Percentiles rank a stretch among this genome's conserved stretches.
These are phyloP conservation scores for Durio zibethinus DNA, from an alignment of 345 rosid species.

Conservation along the genomic window DNA sequence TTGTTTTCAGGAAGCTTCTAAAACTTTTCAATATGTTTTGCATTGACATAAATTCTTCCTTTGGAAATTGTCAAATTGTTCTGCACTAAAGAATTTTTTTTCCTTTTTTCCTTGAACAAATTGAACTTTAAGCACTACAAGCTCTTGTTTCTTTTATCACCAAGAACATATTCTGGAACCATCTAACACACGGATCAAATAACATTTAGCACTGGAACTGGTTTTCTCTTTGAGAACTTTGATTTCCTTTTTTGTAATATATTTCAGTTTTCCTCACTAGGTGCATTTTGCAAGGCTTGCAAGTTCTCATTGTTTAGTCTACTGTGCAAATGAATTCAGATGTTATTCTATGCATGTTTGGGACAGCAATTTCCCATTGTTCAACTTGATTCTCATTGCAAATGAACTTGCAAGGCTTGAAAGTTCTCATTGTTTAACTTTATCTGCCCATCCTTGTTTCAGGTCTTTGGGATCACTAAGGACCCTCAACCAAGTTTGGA, in stretches of 20 bases:
- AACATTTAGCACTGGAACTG: neutral
- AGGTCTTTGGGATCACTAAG: conserved; percentile 86
- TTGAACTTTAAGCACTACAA: neutral
- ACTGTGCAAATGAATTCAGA: neutral
- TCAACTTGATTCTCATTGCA: too few species aligned
- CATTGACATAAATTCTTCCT: neutral
- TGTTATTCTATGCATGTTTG: neutral
- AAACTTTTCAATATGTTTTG: neutral
- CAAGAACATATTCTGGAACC: neutral
- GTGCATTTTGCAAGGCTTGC: neutral
- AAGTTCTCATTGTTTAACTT: neutral
- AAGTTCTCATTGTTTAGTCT: neutral
- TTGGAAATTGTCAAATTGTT: neutral
- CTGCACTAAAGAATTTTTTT: neutral
- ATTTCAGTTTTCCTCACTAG: neutral
- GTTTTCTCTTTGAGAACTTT: neutral
- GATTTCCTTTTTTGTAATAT: neutral
- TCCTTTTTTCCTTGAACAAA: neutral
- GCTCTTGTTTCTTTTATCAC: neutral
- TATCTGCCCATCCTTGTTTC: conserved; percentile 22
- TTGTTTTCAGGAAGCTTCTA: conserved; percentile 1
- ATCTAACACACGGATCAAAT: neutral
- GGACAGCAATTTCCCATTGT: conserved; percentile 20
- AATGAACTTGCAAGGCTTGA: neutral
- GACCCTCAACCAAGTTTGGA: conserved; percentile 76